These are phyloP conservation scores for Fusarium transvaalense DNA, from an alignment of 2,329 filamentous ascomycete species.

Conservation along the genomic window DNA sequence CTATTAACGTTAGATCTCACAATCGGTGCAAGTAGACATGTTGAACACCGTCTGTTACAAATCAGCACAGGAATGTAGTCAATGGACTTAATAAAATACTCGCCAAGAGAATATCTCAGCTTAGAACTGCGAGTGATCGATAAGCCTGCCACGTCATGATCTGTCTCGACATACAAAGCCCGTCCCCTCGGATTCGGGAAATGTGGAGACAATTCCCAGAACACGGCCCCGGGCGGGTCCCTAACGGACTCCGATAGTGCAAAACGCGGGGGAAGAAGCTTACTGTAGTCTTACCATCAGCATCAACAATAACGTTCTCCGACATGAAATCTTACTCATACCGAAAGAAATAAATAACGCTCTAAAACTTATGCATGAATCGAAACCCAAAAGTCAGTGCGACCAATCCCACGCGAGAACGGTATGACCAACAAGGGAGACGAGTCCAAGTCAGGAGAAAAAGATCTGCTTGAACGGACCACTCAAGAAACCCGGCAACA, in stretches of 20 bases:
- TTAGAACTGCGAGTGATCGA: not conserved
- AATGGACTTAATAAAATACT: not conserved
- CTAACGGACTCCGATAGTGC: constrained; percentile 15
- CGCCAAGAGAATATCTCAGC: not conserved
- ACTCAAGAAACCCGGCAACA: not conserved
- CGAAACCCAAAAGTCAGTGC: accelerated
- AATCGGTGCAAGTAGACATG: too few species aligned
- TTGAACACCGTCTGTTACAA: too few species aligned
- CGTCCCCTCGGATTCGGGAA: constrained; percentile 6
- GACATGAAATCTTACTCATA: not conserved
- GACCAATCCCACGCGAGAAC: not conserved
- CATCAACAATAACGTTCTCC: not conserved
- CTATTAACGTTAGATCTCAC: too few species aligned
- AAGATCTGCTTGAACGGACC: not conserved
- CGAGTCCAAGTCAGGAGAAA: not conserved
- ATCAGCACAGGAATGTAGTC: not conserved
- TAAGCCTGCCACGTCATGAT: not conserved
- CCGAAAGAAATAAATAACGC: not conserved
- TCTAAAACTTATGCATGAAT: not conserved
- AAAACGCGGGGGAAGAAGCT: not conserved
- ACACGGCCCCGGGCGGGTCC: not conserved
- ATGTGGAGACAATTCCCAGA: not conserved
- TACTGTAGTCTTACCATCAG: not conserved
- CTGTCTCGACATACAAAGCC: not conserved
- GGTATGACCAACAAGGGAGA: not conserved